Base-by-base conservation (phyloP, 306 rosid genomes). In the Trichosanthes cucumerina region DNA sequence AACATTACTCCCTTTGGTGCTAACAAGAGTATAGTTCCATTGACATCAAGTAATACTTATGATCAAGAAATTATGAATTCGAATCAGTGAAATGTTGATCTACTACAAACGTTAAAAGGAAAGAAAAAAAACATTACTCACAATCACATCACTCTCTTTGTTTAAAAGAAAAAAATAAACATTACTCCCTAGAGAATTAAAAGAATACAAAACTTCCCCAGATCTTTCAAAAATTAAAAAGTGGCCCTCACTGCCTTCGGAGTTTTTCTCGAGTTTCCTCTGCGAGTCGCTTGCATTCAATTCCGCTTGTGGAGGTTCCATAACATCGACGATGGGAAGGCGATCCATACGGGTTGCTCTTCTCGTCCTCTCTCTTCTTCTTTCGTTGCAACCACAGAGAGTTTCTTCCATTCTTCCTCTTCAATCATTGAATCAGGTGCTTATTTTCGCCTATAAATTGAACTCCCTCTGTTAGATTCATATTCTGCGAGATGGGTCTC, bases 391-490 rank as follows among this genome's bases (percentile, higher is more conserved):
- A 31, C 21, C 24, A 1, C 77, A 49, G 15, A 9, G 15, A 50
- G 26, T 49, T 73, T 73, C 60, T 73, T 73, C 60, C 15, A 49
- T 44, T 47, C 58, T 31, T 49, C 77, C 60, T 16, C 77, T 73
- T 26, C 77, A 73, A 73, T 28, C 77, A 73, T 73, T 26, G 60
- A 49, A 7, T 73, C 58, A 73, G 76, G 76, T 71, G 38, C 76
- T 12, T 44, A 46, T 71, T 44, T 71, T 71, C 58, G 23, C 57
- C 7, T 46, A 44, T 44, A 23, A 71, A 44, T 71, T 71, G 2
- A 46, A 71, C 57, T 15, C 12, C 21, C 57, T 46, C 76, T 71
- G 14, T n/a, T 71, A 43, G 57, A 44, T 71, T 23, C 76, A 13
- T 24, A 24, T 71, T 71, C 12, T 46, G 39, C 13, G 38, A 23